phyloP scores from a whole-genome alignment of 2,329 filamentous ascomycete genomes.

The Penicillium vulpinum region DNA sequence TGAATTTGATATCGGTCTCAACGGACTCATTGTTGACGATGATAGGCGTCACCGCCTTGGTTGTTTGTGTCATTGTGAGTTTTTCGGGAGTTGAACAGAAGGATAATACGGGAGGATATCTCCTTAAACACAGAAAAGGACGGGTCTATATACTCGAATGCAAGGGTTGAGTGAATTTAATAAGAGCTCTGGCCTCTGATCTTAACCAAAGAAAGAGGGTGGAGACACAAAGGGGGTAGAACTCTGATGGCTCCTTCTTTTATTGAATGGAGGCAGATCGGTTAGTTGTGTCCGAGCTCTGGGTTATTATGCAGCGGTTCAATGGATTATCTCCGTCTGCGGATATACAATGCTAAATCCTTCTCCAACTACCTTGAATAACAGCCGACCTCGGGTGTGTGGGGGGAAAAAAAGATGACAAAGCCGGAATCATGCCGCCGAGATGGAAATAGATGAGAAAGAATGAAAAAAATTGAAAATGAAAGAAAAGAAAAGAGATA shows the following conservation, averaged over 20 bases:
- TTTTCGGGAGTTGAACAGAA: neutral
- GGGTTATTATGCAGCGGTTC: neutral
- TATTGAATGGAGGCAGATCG: neutral
- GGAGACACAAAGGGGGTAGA: neutral
- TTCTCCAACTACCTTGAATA: conserved; percentile 9
- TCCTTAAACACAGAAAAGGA: neutral
- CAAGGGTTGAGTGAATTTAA: neutral
- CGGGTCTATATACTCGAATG: neutral
- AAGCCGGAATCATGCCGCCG: neutral
- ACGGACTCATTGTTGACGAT: conserved; percentile 48
- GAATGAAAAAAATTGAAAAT: no score
- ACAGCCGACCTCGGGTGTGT: conserved; percentile 4
- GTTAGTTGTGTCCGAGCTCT: neutral
- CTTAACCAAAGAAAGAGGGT: conserved; percentile 1
- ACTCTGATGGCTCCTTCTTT: neutral
- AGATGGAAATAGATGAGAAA: no score
- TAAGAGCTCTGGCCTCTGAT: neutral
- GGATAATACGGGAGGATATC: neutral
- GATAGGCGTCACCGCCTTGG: conserved; percentile 36
- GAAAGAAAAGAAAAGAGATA: no score
- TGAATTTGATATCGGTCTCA: conserved; percentile 42
- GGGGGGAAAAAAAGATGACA: conserved; percentile 13
- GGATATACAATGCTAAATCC: neutral
- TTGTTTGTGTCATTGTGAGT: conserved; percentile 16
- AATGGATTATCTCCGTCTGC: conserved; percentile 8